These are phyloP conservation scores for Lichtheimia ornata DNA, from an alignment of 371 early-diverging fungal genomes.

Conservation along the genomic window DNA sequence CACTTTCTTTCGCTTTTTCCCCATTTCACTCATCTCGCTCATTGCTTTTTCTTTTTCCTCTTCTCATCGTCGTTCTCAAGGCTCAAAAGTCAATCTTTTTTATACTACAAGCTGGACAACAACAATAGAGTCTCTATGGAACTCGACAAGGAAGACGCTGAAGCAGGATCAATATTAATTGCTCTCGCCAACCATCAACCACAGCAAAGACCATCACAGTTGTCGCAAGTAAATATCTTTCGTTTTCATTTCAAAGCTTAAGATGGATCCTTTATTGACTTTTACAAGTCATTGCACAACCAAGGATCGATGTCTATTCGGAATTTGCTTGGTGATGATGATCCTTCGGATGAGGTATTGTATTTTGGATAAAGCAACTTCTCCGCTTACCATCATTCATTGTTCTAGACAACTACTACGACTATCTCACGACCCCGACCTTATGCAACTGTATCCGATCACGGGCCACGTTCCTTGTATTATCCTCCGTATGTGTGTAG, in stretches of 20 bases:
- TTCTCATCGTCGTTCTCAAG: slow-evolving; percentile 1
- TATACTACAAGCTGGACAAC: neutral
- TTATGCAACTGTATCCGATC: neutral
- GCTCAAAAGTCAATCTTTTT: neutral
- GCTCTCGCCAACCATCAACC: slow-evolving; percentile 31
- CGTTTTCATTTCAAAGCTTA: neutral
- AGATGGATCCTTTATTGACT: neutral
- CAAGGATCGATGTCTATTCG: slow-evolving; percentile 11
- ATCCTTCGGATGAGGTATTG: no score
- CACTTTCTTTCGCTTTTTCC: slow-evolving; percentile 5
- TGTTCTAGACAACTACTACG: no score
- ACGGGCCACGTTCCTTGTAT: neutral
- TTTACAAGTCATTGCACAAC: neutral
- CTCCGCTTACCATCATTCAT: no score
- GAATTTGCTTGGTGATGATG: slow-evolving; percentile 4
- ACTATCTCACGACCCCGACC: no score
- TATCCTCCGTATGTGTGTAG: neutral
- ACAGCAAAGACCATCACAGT: neutral
- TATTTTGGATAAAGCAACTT: no score
- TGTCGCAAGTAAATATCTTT: neutral
- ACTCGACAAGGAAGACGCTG: slow-evolving; percentile 32
- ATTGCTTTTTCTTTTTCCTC: slow-evolving; percentile 12
- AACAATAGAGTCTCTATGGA: slow-evolving; percentile 12
- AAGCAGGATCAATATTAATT: slow-evolving; percentile 44
- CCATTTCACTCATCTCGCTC: neutral